Evolutionary conservation across 768 basidiomycete genomes (phyloP), one percentile per base, ranked within the genome.

Genomic region (Tulasnella calospora): DNA sequence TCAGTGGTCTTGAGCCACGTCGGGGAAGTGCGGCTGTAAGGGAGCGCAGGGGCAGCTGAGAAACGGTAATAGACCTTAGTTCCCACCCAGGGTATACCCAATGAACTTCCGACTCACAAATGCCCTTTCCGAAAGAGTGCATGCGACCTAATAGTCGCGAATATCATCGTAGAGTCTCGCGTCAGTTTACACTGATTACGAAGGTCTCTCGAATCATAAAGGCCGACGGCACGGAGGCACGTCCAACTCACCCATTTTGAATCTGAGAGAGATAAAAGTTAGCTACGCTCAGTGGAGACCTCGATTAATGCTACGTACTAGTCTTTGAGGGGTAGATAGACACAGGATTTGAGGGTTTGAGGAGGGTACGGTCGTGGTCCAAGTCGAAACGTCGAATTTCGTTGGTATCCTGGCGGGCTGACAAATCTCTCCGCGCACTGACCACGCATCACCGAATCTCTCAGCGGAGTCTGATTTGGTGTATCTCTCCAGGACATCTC

Each of bases 51-150:
- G 87, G 95, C 96, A 87, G 92, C 91, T 87, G 81, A 17, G 74
- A 57, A 71, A 41, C n/a, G 44, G 46, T 23, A 36, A 27, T n/a
- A 40, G 23, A 71, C 2, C 40, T 30, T 0, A 55, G 51, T 35
- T 75, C 74, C 41, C 13, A n/a, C 17, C 27, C 23, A 3, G 51
- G 4, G 27, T 9, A n/a, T 3, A 13, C 57, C 46, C 46, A 55
- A 51, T 33, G 3, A 41, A 36, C 74, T 17, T 27, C 35, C 0
- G 78, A 91, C 92, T 83, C 86, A 95, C 93, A 94, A 89, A 99
- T 98, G 90, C 96, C 97, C 95, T 99, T 99, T 87, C 95, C 95
- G 87, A 96, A 95, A 91, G 96, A 96, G 91, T 99, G 97, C 95
- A 98, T 96, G 85, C 96, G 95, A 94, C 92, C 94, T 75, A 47